Evolutionary conservation across 768 basidiomycete genomes (phyloP).

Genomic region (Auricularia sp.): DNA sequence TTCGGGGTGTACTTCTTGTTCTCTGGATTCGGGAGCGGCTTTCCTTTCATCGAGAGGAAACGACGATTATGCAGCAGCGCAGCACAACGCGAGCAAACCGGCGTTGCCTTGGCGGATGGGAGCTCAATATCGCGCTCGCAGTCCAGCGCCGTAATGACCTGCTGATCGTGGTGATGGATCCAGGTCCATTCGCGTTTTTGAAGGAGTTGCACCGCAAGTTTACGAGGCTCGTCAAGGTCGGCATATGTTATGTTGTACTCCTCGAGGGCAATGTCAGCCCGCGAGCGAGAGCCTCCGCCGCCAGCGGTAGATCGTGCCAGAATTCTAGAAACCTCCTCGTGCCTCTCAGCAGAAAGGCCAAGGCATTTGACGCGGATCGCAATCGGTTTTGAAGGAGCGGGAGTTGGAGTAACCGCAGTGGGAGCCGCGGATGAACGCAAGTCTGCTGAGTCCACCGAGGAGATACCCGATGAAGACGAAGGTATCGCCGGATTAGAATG

Average conservation of each 20-base stretch:
- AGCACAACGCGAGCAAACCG: neutral
- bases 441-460: no score
- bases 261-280: neutral
- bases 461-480: no score
- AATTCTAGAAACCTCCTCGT: neutral
- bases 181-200: neutral
- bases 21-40: slow-evolving; percentile 5
- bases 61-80: neutral
- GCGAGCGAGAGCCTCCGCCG: neutral
- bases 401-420: no score
- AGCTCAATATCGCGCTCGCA: neutral
- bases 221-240: neutral
- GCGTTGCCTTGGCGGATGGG: neutral
- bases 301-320: neutral
- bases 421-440: no score
- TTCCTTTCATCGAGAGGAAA: neutral
- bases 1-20: slow-evolving; percentile 12
- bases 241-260: neutral
- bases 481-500: no score
- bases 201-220: neutral
- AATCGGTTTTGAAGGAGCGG: no score
- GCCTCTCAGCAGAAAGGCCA: neutral
- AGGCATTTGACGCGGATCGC: no score
- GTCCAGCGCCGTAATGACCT: neutral
- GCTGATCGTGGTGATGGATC: neutral